phyloP scores from a whole-genome alignment of 768 basidiomycete genomes.

The Russula ochroleuca region DNA sequence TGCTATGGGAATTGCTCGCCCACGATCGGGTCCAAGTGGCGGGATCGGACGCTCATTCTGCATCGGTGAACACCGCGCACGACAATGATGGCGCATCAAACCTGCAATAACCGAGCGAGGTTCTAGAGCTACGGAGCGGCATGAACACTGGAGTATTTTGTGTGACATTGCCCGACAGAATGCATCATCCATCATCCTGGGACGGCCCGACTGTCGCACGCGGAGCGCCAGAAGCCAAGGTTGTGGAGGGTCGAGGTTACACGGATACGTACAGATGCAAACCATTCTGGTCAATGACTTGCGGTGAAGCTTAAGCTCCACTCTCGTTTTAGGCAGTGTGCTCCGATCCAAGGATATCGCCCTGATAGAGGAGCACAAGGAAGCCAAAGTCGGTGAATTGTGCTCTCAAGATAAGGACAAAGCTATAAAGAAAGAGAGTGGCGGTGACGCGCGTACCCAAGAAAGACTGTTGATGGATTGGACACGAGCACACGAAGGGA shows the following conservation, averaged over 20 bases:
- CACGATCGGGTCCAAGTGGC: slow-evolving; percentile 5
- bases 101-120: neutral
- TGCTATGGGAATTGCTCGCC: slow-evolving; percentile 14
- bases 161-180: slow-evolving; percentile 5
- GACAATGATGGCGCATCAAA: neutral
- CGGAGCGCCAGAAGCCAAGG: slow-evolving; percentile 19
- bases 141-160: neutral
- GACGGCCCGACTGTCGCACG: slow-evolving; percentile 9
- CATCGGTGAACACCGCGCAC: slow-evolving; percentile 8
- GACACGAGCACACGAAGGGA: slow-evolving; percentile 11
- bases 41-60: slow-evolving; percentile 19
- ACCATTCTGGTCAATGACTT: slow-evolving; percentile 12
- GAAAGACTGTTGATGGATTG: slow-evolving; percentile 1
- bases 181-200: slow-evolving; percentile 4
- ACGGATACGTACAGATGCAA: slow-evolving; percentile 23
- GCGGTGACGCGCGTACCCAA: neutral
- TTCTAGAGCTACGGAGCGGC: slow-evolving; percentile 5
- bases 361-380: slow-evolving; percentile 1
- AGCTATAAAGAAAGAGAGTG: slow-evolving; percentile 1
- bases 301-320: slow-evolving; percentile 15
- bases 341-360: slow-evolving; percentile 7
- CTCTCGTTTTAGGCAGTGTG: slow-evolving; percentile 18
- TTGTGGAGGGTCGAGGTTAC: slow-evolving; percentile 5
- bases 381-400: slow-evolving; percentile 4
- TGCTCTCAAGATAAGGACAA: neutral